Base-by-base conservation (phyloP, 371 early-diverging fungal genomes). In the Mucor racemosus region DNA sequence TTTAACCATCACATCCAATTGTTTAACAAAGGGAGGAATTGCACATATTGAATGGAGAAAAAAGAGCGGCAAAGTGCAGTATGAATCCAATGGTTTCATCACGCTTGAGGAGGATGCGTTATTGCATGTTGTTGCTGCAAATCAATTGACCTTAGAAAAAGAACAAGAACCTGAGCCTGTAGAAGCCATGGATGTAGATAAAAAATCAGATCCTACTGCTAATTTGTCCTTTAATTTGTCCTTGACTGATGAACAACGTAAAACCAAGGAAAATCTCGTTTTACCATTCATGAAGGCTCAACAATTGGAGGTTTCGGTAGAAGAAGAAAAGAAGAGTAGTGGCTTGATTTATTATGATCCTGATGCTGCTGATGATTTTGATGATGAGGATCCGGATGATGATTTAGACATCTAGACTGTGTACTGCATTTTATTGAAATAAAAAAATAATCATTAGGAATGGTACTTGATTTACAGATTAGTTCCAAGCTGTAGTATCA, bases 171-270 rank as follows among this genome's bases (percentile, higher is more conserved):
- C 62, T 0, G 17, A 57, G 26, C 50, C 64, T 26, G 26, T 26
- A 42, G 62, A 67, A 3, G 55, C 73, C 9, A 57, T 67, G 8
- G 64, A 65, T 50, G 57, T 50, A 5, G 65, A 60, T 14, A 64
- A 58, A 0, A 62, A 68, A 35, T 65, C 71, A 1, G 78, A 83
- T 58, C 74, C 76, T 31, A 76, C 72, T 15, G 75, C 88, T 14
- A 89, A 93, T 59, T 74, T 95, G 41, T 88, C 95, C 10, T 97
- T 97, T 76, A 95, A 95, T 65, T 73, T 97, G 57, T 77, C 78
- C 4, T 78, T 96, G 53, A 96, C 96, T 0, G 95, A 95, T 7
- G 86, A 91, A 64, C 96, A 97, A 73, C 84, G 92, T 17, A 77
- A 80, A 46, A 90, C 91, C 50, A 90, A 90, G 72, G 90, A 91